These are phyloP conservation scores for Suillus subaureus DNA, from an alignment of 768 basidiomycete species.

Conservation along the genomic window DNA sequence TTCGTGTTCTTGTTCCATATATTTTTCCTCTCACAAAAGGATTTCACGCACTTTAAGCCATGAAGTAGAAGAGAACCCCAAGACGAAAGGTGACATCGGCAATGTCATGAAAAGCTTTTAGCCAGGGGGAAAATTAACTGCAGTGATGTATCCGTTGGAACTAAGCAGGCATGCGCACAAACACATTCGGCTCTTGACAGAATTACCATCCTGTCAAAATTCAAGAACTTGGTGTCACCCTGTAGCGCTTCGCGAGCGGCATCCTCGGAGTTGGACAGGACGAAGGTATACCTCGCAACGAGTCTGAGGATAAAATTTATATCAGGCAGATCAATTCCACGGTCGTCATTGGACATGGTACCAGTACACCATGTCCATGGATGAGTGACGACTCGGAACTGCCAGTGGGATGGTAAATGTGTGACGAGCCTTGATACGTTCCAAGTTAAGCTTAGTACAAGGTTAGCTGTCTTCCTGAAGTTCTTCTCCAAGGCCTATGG, in stretches of 20 bases:
- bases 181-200: background rate
- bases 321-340: background rate
- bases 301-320: background rate
- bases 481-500: background rate
- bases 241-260: background rate
- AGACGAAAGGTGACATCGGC: background rate
- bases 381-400: background rate
- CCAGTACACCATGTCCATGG: background rate
- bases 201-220: background rate
- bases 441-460: background rate
- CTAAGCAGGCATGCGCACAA: background rate
- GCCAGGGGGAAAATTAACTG: background rate
- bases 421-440: background rate
- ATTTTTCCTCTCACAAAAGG: background rate
- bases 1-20: background rate
- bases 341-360: background rate
- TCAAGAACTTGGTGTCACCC: background rate
- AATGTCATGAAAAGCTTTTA: background rate
- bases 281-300: background rate
- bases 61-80: background rate
- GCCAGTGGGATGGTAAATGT: background rate
- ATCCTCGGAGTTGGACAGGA: constrained; percentile 1
- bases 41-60: background rate
- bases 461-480: background rate
- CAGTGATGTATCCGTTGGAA: background rate